A percentile compares a stretch with the other conserved stretches of the same genome.
Evolutionary conservation across 768 basidiomycete species (phyloP).

Genomic region (Suillus brevipes): DNA sequence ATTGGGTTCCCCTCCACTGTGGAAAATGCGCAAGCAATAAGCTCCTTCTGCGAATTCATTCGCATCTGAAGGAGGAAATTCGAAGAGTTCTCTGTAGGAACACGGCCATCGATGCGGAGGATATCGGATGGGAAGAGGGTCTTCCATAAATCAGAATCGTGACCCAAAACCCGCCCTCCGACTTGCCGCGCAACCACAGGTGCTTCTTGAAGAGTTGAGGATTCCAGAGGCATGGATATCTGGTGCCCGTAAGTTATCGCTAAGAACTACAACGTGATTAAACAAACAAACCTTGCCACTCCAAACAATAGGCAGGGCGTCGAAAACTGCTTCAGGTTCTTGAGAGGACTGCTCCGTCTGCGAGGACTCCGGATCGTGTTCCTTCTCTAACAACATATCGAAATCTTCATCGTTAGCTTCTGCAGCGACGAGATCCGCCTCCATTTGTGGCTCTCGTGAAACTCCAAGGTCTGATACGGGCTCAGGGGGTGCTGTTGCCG

Average conservation of each 20-base stretch:
- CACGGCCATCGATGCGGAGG: constrained; percentile 81
- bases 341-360: constrained; percentile 32
- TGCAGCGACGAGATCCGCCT: constrained; percentile 35
- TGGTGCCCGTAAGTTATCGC: constrained; percentile 32
- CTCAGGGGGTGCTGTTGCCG: constrained; percentile 34
- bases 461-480: constrained; percentile 22
- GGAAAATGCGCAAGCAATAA: constrained; percentile 74
- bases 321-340: constrained; percentile 50
- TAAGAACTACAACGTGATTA: constrained; percentile 2
- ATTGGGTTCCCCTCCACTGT: constrained; percentile 47
- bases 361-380: constrained; percentile 37
- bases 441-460: constrained; percentile 38
- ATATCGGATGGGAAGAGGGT: constrained; percentile 71
- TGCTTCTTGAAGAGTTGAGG: constrained; percentile 65
- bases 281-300: constrained; percentile 59
- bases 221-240: constrained; percentile 82
- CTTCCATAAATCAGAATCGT: constrained; percentile 66
- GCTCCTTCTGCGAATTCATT: constrained; percentile 74
- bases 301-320: constrained; percentile 68
- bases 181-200: constrained; percentile 72
- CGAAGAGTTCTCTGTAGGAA: constrained; percentile 71
- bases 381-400: constrained; percentile 79
- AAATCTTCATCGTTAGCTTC: constrained; percentile 79
- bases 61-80: constrained; percentile 80
- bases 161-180: constrained; percentile 66